These are phyloP conservation scores for Lactarius psammicola DNA, from an alignment of 768 basidiomycete genomes.

Conservation along the genomic window DNA sequence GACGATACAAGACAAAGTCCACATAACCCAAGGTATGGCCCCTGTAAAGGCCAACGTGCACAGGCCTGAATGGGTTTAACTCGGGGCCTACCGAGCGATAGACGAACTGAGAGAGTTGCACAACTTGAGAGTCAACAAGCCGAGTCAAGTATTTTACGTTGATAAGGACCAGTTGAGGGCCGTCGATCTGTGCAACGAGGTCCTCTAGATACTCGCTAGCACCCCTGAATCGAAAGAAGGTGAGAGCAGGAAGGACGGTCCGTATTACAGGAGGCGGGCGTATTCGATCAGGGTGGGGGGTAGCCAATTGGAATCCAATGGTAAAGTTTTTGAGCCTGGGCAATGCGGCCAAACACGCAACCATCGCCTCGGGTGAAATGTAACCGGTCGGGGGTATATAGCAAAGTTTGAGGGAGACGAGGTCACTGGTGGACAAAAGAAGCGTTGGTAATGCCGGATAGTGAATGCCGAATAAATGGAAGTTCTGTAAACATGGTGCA, in stretches of 20 bases:
- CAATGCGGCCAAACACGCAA: neutral
- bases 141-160: neutral
- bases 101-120: no score
- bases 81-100: no score
- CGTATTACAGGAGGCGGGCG: neutral
- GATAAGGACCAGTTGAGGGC: neutral
- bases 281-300: neutral
- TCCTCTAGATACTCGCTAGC: conserved; percentile 6
- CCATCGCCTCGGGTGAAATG: neutral
- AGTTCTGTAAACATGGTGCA: neutral
- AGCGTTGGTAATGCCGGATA: neutral
- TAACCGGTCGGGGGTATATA: neutral
- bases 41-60: no score
- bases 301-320: neutral
- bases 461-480: neutral
- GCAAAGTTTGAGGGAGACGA: neutral
- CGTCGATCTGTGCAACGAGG: neutral
- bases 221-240: neutral
- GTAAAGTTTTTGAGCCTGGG: neutral
- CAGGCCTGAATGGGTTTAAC: no score
- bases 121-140: neutral
- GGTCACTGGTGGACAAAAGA: neutral
- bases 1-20: no score
- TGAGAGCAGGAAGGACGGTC: neutral
- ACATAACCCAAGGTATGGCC: no score